A percentile compares a stretch with the other conserved stretches of the same genome.
These are phyloP conservation scores for Linum trigynum DNA, from an alignment of 345 rosid genomes.

Conservation along the genomic window DNA sequence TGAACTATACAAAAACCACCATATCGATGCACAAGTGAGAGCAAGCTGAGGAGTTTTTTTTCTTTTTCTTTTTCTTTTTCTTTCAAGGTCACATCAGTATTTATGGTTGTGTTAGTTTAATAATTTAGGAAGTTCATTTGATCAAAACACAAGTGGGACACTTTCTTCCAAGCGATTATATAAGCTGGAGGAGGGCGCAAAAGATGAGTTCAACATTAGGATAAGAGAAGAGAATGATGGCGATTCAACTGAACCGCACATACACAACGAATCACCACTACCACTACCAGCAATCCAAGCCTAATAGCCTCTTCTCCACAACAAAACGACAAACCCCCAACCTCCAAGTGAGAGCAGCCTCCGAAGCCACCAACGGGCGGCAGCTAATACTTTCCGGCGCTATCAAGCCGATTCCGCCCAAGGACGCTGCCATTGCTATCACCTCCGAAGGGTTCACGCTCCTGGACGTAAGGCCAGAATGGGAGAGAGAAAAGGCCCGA, in stretches of 20 bases:
- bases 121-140: too few relatives aligned
- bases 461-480: slow-evolving; percentile 65
- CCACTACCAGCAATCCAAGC: slow-evolving; percentile 11
- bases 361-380: slow-evolving; percentile 22
- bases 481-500: slow-evolving; percentile 76
- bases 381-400: slow-evolving; percentile 55
- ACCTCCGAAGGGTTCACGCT: slow-evolving; percentile 44
- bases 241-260: slow-evolving; percentile 27
- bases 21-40: too few relatives aligned
- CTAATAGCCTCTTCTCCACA: background rate
- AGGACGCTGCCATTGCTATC: slow-evolving; percentile 45
- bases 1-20: too few relatives aligned
- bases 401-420: slow-evolving; percentile 46
- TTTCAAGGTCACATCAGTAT: too few relatives aligned
- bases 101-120: too few relatives aligned
- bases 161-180: too few relatives aligned
- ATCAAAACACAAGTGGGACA: too few relatives aligned
- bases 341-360: slow-evolving; percentile 19
- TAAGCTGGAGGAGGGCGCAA: background rate
- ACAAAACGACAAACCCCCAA: slow-evolving; percentile 14
- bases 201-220: background rate
- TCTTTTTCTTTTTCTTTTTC: too few relatives aligned
- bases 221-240: slow-evolving; percentile 15
- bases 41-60: too few relatives aligned
- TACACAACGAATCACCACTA: background rate